These are phyloP conservation scores for Aspergillus ochraceoroseus DNA, from an alignment of 2,329 filamentous ascomycete genomes.

Conservation along the genomic window DNA sequence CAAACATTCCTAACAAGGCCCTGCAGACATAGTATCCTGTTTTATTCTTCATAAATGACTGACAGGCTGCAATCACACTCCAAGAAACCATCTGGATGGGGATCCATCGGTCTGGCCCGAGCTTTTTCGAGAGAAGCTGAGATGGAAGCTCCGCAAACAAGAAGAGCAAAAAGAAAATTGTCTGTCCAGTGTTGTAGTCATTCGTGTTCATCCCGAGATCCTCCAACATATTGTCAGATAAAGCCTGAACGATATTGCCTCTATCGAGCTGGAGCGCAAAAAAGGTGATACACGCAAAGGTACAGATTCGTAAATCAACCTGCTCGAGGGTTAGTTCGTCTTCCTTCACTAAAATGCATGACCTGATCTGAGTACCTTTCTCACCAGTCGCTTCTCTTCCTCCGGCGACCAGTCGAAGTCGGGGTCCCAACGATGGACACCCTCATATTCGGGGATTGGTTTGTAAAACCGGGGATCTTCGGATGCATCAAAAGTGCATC, in stretches of 20 bases:
- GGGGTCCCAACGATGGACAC: slow-evolving; percentile 48
- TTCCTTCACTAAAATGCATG: neutral
- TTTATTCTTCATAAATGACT: slow-evolving; percentile 49
- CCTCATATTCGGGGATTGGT: slow-evolving; percentile 44
- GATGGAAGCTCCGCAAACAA: slow-evolving; percentile 55
- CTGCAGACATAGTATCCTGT: slow-evolving; percentile 42
- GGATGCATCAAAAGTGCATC: slow-evolving; percentile 34
- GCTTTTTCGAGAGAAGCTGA: slow-evolving; percentile 56
- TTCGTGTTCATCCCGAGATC: slow-evolving; percentile 48
- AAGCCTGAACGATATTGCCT: slow-evolving; percentile 57
- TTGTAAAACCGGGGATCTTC: slow-evolving; percentile 38
- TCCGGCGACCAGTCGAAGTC: slow-evolving; percentile 43
- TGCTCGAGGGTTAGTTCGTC: slow-evolving; percentile 16
- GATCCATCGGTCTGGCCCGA: slow-evolving; percentile 58
- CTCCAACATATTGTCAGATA: slow-evolving; percentile 57
- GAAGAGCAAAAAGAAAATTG: slow-evolving; percentile 37
- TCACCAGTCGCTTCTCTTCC: slow-evolving; percentile 42
- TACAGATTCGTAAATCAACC: slow-evolving; percentile 43
- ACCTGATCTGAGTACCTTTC: no score
- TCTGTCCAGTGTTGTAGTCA: slow-evolving; percentile 44
- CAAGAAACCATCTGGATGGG: slow-evolving; percentile 55
- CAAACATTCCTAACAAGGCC: slow-evolving; percentile 47
- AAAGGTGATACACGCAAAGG: slow-evolving; percentile 55
- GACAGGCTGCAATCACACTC: slow-evolving; percentile 51
- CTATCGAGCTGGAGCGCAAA: slow-evolving; percentile 61